Base-by-base conservation (phyloP, 2,329 filamentous ascomycete genomes). In the Epichloe hybrida region DNA sequence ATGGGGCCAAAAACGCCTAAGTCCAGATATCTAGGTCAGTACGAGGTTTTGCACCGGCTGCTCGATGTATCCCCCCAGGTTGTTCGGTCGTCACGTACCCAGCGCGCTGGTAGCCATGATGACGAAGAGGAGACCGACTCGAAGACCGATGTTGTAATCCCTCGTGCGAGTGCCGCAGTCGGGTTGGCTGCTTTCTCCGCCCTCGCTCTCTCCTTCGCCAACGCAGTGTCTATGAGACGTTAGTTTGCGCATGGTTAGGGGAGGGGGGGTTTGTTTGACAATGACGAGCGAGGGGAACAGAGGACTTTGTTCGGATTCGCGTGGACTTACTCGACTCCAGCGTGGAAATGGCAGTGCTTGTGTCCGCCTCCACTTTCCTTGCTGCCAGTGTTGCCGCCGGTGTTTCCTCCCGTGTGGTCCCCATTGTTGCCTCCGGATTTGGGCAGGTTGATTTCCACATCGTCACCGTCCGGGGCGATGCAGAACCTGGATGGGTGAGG, bases 101-200 rank as follows among this genome's bases (percentile, higher is more conserved):
- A 88, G 72, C 0, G 74, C 72, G 57, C 84, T 86, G 2, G 84
- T 86, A 0, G 71, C 74, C 1, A 89, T 70, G 44, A 89, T 79
- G 36, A 81, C 84, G 59, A 89, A 89, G 20, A 89, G 66, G 0
- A 87, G 75, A 1, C 85, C 86, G 48, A 88, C 73, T 8, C 86
- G 77, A 3, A 89, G 71, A 1, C 72, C 72, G 20, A 88, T 71
- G 57, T 89, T 79, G 67, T 88, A 89, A 48, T 84, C 67, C 49
- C 73, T 66, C 35, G 66, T 59, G 5, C 64, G 60, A 38, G 64
- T 67, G 1, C 70, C 69, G 60, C 81, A 85, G 44, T 54, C 50
- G 27, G 58, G 52, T 4, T 54, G 51, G 21, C 57, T 53, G n/a
- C n/a, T 34, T 13, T 13, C 35, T 20, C 35, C n/a, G 17, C 48